Conservation (phyloP, 129 eudicot species). For the Glebionis coronaria region DNA sequence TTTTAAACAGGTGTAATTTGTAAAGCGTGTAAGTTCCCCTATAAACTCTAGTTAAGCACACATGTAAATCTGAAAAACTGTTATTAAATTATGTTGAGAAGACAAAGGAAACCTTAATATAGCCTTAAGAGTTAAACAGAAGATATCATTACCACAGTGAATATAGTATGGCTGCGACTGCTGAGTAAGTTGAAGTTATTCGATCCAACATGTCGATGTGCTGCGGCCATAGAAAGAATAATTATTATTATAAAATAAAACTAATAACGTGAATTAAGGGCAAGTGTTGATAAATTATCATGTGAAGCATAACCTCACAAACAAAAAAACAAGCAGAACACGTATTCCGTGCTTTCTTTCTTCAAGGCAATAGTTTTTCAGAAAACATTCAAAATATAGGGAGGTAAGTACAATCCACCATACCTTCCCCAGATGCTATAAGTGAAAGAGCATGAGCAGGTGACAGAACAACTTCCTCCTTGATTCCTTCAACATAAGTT, state of each 20-base stretch:
- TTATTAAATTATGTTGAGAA: background rate
- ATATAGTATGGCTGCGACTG: slow-evolving; percentile 92
- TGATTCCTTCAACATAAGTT: slow-evolving; percentile 82
- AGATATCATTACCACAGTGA: slow-evolving; percentile 61
- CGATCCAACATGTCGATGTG: slow-evolving; percentile 91
- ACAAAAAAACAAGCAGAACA: background rate
- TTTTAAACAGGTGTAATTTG: background rate
- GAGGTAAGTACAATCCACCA: background rate
- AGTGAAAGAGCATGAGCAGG: slow-evolving; percentile 89
- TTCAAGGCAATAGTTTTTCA: slow-evolving; percentile 2
- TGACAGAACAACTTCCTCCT: slow-evolving; percentile 88
- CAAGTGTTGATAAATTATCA: background rate
- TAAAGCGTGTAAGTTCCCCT: slow-evolving; percentile 15
- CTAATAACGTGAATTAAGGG: background rate
- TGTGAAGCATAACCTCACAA: slow-evolving; percentile 8
- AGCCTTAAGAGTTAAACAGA: slow-evolving; percentile 4
- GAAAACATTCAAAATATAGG: background rate
- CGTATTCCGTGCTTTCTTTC: slow-evolving; percentile 14
- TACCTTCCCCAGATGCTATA: slow-evolving; percentile 93
- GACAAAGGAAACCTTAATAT: background rate
- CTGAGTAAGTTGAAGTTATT: slow-evolving; percentile 83
- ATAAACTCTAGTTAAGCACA: background rate
- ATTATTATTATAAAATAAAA: background rate
- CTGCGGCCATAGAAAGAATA: slow-evolving; percentile 39
- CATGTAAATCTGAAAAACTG: background rate